Evolutionary conservation across 2,329 filamentous ascomycete species (phyloP).

Genomic region (Ceratocystiopsis brevicomis): DNA sequence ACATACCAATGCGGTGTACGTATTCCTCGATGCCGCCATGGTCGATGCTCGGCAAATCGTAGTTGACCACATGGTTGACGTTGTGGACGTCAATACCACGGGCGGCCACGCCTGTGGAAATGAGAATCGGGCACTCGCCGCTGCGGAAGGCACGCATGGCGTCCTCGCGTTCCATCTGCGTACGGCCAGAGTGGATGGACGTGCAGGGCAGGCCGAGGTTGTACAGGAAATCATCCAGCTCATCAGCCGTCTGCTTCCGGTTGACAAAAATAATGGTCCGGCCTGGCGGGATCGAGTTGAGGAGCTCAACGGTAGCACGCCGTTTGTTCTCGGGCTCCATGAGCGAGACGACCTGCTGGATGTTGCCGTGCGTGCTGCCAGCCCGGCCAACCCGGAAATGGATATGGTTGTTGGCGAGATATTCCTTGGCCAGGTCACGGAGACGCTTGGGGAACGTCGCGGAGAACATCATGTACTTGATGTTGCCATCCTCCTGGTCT

Average conservation of each 20-base stretch:
- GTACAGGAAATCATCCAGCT: slow-evolving; percentile 73
- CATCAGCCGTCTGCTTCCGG: slow-evolving; percentile 56
- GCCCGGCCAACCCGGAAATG: slow-evolving; percentile 75
- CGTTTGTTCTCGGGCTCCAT: slow-evolving; percentile 50
- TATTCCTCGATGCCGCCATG: slow-evolving; percentile 90
- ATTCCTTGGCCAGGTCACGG: slow-evolving; percentile 56
- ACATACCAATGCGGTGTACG: slow-evolving; percentile 70
- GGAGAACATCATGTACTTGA: slow-evolving; percentile 69
- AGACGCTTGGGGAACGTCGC: slow-evolving; percentile 77
- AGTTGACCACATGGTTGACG: slow-evolving; percentile 86
- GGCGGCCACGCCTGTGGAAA: slow-evolving; percentile 71
- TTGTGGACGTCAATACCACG: slow-evolving; percentile 80
- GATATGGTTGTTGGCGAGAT: slow-evolving; percentile 55
- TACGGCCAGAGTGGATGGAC: slow-evolving; percentile 74
- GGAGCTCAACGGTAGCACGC: slow-evolving; percentile 49
- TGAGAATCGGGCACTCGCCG: slow-evolving; percentile 57
- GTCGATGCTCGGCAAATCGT: slow-evolving; percentile 54
- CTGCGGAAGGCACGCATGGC: slow-evolving; percentile 69
- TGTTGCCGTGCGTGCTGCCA: slow-evolving; percentile 66
- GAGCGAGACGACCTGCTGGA: slow-evolving; percentile 56
- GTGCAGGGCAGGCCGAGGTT: slow-evolving; percentile 64
- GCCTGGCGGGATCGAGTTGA: slow-evolving; percentile 49
- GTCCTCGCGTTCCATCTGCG: slow-evolving; percentile 80
- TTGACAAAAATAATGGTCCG: slow-evolving; percentile 88
- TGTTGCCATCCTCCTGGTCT: slow-evolving; percentile 55